Base-by-base conservation (phyloP, 1,284 basidiomycete genomes). In the Ustilago lituana region DNA sequence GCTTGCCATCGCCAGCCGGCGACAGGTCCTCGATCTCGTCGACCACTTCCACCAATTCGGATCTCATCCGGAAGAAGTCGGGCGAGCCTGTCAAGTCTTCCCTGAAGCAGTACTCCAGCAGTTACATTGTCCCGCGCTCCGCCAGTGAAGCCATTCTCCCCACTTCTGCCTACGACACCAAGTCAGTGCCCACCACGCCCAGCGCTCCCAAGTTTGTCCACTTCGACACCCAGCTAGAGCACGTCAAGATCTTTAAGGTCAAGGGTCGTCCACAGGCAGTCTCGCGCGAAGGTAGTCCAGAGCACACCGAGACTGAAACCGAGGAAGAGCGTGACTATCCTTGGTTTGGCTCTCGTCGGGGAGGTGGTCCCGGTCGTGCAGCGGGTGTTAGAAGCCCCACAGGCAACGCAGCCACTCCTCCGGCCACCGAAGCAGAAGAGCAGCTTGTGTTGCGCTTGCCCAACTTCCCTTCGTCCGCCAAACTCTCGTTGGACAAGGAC, bases 211-310 rank as follows among this genome's bases (percentile, higher is more conserved):
- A 95, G 83, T 89, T 88, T 31, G 95, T 98, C 9, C 93, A 97
- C 79, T 98, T 98, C 72, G 92, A 96, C 83, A 83, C 89, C 6
- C 88, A 94, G 80, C 88, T 97, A 52, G 94, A 96, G 82, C 83
- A 83, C 38, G 91, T 98, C 74, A 94, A 94, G 83, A 86, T 95
- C 51, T 98, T 98, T 85, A 85, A 94, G 50, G 90, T 93, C 24
- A 91, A 93, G 83, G 94, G 97, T 83, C 92, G 93, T 82, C 95
- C 94, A 0, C 86, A 91, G 11, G 94, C 94, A 1, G 94, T 98
- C 15, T 92, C 90, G 19, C 88, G 94, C 45, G 90, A 92, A 75
- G 93, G 93, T 0, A 93, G 91, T 65, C 94, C 94, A 2, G 91
- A 90, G 41, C 89, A 91, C 73, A 92, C 89, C 24, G 90, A 92